These are phyloP conservation scores for Paecilomyces dactylethromorphus DNA, from an alignment of 2,329 filamentous ascomycete species.

Conservation along the genomic window DNA sequence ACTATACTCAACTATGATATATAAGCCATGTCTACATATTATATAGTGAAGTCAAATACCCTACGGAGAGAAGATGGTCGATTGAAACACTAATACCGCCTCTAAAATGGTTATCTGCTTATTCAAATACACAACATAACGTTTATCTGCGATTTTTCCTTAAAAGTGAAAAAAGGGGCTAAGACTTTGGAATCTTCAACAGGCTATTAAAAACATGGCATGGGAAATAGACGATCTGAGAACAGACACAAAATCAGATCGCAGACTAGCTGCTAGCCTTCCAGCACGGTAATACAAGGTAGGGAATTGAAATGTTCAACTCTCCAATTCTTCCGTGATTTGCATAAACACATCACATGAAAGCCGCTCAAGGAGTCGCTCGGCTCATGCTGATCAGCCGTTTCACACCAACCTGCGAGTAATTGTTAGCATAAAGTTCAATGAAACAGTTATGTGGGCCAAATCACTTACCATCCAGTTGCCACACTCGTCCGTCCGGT, in stretches of 20 bases:
- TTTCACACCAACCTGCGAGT: conserved; percentile 62
- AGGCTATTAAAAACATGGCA: conserved; percentile 2
- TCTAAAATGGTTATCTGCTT: background rate
- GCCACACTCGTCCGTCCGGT: conserved; percentile 73
- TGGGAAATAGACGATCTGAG: background rate
- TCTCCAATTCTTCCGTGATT: background rate
- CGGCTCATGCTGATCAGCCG: conserved; percentile 73
- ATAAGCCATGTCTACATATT: too few species aligned
- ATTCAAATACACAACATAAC: background rate
- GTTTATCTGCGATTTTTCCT: background rate
- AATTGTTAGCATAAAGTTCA: conserved; percentile 33
- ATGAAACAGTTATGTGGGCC: background rate
- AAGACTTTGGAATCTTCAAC: background rate
- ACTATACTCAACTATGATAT: too few species aligned
- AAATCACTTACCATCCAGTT: conserved; percentile 71
- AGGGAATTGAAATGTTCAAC: background rate
- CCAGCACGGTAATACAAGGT: background rate
- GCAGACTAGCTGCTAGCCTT: background rate
- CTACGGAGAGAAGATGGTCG: too few species aligned
- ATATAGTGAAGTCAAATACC: too few species aligned
- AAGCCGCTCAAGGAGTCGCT: conserved; percentile 53
- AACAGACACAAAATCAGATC: background rate
- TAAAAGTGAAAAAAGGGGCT: background rate
- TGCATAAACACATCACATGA: background rate
- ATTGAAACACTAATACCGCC: background rate